Evolutionary conservation across 345 rosid genomes (phyloP).

Genomic region (Firmiana major): DNA sequence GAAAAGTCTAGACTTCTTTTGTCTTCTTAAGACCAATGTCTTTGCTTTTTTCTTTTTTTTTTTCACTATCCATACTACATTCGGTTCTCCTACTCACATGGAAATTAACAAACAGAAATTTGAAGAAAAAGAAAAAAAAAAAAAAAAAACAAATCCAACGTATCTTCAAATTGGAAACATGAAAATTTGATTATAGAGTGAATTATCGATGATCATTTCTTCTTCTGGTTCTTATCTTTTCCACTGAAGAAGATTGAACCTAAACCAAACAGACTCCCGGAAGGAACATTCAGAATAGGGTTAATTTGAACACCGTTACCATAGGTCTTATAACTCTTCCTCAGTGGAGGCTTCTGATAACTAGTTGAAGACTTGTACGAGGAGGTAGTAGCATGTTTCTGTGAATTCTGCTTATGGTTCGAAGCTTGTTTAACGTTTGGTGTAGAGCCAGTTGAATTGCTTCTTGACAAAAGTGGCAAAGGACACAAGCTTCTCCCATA

Average conservation of each 20-base stretch:
- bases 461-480: conserved; percentile 63
- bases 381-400: conserved; percentile 28
- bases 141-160: too few species aligned
- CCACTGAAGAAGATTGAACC: conserved; percentile 61
- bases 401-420: conserved; percentile 38
- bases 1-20: conserved; percentile 6
- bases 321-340: conserved; percentile 54
- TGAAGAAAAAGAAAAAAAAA: background rate
- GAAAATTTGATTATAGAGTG: background rate
- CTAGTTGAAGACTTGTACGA: conserved; percentile 24
- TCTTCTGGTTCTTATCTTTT: conserved; percentile 63
- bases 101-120: background rate
- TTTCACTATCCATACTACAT: background rate
- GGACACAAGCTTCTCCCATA: conserved; percentile 74
- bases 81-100: background rate
- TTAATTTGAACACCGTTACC: conserved; percentile 49
- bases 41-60: background rate
- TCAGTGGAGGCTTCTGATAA: conserved; percentile 73
- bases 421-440: conserved; percentile 32
- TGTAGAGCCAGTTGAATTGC: conserved; percentile 69
- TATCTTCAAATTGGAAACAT: too few species aligned
- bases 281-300: conserved; percentile 68
- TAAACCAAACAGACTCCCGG: conserved; percentile 66
- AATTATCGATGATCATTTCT: conserved; percentile 19
- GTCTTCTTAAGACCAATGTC: background rate